Evolutionary conservation across 2,329 filamentous ascomycete species (phyloP).

Genomic region (Talaromyces sp.): DNA sequence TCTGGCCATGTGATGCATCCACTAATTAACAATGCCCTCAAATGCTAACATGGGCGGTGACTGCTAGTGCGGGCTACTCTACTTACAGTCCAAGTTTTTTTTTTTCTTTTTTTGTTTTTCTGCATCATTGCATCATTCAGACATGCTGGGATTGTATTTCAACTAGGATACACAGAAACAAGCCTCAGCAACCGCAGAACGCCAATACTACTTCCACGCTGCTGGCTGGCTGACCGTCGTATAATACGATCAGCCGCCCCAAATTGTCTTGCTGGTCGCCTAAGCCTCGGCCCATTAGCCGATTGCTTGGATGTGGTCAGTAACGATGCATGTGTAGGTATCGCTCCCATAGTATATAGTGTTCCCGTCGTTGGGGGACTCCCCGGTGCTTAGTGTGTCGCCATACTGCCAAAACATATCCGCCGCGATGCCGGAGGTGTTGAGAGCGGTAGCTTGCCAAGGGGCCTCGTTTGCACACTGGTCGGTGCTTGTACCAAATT

Average conservation of each 20-base stretch:
- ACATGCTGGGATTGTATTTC: not conserved
- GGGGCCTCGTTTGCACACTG: constrained; percentile 23
- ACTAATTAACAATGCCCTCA: too few relatives aligned
- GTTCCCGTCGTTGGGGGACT: constrained; percentile 24
- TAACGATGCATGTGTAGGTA: constrained; percentile 27
- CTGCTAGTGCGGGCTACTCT: not conserved
- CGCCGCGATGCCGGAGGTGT: constrained; percentile 26
- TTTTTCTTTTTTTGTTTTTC: too few relatives aligned
- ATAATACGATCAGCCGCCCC: not conserved
- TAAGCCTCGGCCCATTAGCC: not conserved
- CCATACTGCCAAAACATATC: constrained; percentile 38
- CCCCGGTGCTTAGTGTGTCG: constrained; percentile 23
- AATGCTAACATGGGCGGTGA: not conserved
- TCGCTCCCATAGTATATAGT: constrained; percentile 27
- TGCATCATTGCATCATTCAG: not conserved
- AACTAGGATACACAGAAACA: not conserved
- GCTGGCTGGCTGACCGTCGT: not conserved
- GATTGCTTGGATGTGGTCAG: constrained; percentile 20
- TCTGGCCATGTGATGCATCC: not conserved
- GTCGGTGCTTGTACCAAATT: constrained; percentile 29
- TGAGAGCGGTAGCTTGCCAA: constrained; percentile 32
- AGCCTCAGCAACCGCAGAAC: not conserved
- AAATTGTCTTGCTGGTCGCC: not conserved
- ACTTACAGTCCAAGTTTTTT: too few relatives aligned
- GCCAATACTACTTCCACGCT: not conserved